These are phyloP conservation scores for Podila epicladia DNA, from an alignment of 192 early-diverging fungal genomes.

Conservation along the genomic window DNA sequence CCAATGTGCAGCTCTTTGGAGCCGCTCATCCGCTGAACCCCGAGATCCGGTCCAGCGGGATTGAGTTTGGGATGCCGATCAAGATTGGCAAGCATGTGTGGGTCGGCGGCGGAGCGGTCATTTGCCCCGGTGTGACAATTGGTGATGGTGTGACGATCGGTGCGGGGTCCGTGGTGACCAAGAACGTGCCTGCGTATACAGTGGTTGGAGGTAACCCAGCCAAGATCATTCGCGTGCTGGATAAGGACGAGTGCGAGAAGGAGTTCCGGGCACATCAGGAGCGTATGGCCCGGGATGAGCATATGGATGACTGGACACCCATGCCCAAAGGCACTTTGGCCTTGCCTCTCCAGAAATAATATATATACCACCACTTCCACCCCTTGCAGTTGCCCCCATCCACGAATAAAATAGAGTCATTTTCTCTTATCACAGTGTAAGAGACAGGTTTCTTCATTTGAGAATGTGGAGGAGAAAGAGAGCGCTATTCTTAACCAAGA, in stretches of 20 bases:
- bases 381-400: background rate
- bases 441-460: no score
- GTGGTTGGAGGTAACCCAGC: slow-evolving; percentile 93
- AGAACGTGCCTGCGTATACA: slow-evolving; percentile 79
- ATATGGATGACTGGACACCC: slow-evolving; percentile 33
- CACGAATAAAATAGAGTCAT: background rate
- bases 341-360: slow-evolving; percentile 8
- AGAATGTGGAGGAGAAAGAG: no score
- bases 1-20: slow-evolving; percentile 79
- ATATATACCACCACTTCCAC: background rate
- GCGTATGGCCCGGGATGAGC: slow-evolving; percentile 3
- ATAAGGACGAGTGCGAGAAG: slow-evolving; percentile 34
- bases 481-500: background rate
- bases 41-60: slow-evolving; percentile 41
- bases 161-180: slow-evolving; percentile 91
- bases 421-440: no score
- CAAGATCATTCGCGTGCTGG: slow-evolving; percentile 65
- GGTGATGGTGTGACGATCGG: slow-evolving; percentile 79
- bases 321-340: slow-evolving; percentile 35
- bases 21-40: slow-evolving; percentile 81
- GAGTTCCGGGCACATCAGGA: slow-evolving; percentile 25
- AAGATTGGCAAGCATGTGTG: slow-evolving; percentile 89
- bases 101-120: slow-evolving; percentile 84
- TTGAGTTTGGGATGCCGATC: slow-evolving; percentile 57
- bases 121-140: slow-evolving; percentile 89